phyloP scores from a whole-genome alignment of 257 asterid genomes.

The Salvia splendens region DNA sequence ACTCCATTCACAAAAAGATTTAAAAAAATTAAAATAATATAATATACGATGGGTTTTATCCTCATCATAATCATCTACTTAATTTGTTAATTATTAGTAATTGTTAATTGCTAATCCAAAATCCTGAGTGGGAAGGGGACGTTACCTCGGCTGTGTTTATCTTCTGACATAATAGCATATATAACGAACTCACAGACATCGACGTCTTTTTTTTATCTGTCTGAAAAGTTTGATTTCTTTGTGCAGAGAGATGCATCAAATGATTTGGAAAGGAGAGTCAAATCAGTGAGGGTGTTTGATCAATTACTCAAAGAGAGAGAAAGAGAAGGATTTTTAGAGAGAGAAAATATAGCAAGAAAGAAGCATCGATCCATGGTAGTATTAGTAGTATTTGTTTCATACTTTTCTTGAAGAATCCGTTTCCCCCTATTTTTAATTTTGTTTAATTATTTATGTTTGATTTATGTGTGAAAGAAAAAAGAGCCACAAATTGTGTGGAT shows the following conservation, averaged over 20 bases:
- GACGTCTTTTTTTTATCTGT: constrained; percentile 41
- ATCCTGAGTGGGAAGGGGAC: constrained; percentile 69
- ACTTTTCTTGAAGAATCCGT: constrained; percentile 33
- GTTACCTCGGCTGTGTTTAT: constrained; percentile 71
- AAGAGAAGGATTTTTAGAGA: not conserved
- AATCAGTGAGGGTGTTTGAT: constrained; percentile 54
- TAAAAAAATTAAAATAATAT: not conserved
- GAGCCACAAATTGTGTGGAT: constrained; percentile 43
- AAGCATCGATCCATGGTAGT: no score
- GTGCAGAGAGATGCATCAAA: constrained; percentile 47
- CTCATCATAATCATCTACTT: constrained; percentile 26
- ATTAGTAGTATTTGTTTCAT: constrained; percentile 1
- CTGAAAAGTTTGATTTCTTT: constrained; percentile 47
- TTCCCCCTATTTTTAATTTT: not conserved
- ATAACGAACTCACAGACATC: constrained; percentile 24
- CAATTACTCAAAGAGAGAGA: constrained; percentile 4
- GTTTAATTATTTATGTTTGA: not conserved
- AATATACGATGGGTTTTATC: not conserved
- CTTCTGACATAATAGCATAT: constrained; percentile 72
- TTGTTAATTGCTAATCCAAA: not conserved
- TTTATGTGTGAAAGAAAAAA: constrained; percentile 21
- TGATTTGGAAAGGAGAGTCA: constrained; percentile 70
- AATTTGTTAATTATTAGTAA: not conserved
- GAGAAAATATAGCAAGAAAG: not conserved
- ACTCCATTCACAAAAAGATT: constrained; percentile 24